A percentile compares a stretch with the other conserved stretches of the same genome.
These are phyloP conservation scores for Phaseolus lunatus DNA, from an alignment of 306 rosid species.

Conservation along the genomic window DNA sequence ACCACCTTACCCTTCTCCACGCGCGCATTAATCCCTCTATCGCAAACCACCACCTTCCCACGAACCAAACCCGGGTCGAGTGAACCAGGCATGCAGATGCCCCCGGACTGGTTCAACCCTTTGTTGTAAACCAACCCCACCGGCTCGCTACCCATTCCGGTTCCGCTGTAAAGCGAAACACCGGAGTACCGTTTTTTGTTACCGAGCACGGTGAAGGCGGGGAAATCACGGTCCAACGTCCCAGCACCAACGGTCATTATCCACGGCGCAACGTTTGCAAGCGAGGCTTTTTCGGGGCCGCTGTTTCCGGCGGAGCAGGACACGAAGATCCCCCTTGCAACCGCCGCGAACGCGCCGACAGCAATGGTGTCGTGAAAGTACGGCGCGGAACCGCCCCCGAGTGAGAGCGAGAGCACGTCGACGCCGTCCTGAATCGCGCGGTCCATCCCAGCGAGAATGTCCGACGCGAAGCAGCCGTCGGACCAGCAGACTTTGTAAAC, in stretches of 20 bases:
- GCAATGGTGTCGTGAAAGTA: slow-evolving; percentile 74
- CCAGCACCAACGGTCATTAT: slow-evolving; percentile 98
- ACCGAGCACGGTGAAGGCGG: slow-evolving; percentile 72
- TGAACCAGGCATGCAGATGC: slow-evolving; percentile 78
- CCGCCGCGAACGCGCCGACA: slow-evolving; percentile 77
- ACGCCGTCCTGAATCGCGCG: slow-evolving; percentile 77
- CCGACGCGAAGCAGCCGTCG: slow-evolving; percentile 75
- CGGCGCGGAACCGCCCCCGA: slow-evolving; percentile 87
- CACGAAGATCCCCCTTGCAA: slow-evolving; percentile 75
- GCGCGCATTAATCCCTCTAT: slow-evolving; percentile 82
- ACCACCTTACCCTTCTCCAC: slow-evolving; percentile 93
- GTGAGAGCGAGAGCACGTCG: slow-evolving; percentile 80
- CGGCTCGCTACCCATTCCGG: slow-evolving; percentile 74
- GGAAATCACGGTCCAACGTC: slow-evolving; percentile 87
- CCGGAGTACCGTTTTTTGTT: slow-evolving; percentile 59
- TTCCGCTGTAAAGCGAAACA: slow-evolving; percentile 85
- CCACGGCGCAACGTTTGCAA: slow-evolving; percentile 97
- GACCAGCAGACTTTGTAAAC: slow-evolving; percentile 72
- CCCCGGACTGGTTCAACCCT: slow-evolving; percentile 60
- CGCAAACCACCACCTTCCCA: slow-evolving; percentile 91
- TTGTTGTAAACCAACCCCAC: slow-evolving; percentile 68
- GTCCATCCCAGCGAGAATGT: slow-evolving; percentile 82
- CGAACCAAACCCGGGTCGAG: slow-evolving; percentile 66
- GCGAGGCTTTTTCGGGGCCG: slow-evolving; percentile 74
- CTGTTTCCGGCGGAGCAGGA: slow-evolving; percentile 94